These are phyloP conservation scores for Lecanicillium sp. DNA, from an alignment of 2,329 filamentous ascomycete species.

Conservation along the genomic window DNA sequence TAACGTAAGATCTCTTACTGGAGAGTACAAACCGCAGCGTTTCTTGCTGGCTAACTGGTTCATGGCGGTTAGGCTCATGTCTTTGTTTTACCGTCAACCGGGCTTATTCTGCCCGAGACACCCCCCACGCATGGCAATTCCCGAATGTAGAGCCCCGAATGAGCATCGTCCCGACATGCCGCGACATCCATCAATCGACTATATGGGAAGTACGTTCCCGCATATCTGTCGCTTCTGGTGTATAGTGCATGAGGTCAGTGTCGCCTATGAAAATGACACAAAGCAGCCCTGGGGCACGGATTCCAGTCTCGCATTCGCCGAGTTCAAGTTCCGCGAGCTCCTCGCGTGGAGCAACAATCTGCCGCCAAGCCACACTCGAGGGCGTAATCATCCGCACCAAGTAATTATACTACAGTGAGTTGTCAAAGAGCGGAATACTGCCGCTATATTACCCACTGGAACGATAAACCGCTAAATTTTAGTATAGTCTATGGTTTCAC, in stretches of 20 bases:
- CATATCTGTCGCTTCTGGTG: slow-evolving; percentile 26
- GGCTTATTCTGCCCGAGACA: slow-evolving; percentile 15
- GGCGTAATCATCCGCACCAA: slow-evolving; percentile 21
- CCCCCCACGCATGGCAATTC: slow-evolving; percentile 15
- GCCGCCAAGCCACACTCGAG: slow-evolving; percentile 16
- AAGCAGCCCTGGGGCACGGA: slow-evolving; percentile 5
- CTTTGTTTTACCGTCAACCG: slow-evolving; percentile 24
- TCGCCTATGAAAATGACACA: slow-evolving; percentile 17
- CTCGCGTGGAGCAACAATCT: slow-evolving; percentile 27
- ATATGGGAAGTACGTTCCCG: slow-evolving; percentile 21
- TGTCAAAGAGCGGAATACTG: no score
- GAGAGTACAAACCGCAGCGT: not conserved
- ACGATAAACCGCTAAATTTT: no score
- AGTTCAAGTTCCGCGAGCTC: slow-evolving; percentile 29
- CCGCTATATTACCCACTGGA: no score
- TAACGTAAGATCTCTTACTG: slow-evolving; percentile 19
- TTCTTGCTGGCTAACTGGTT: not conserved
- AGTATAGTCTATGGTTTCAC: slow-evolving; percentile 31
- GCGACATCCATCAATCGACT: not conserved
- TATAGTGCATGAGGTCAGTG: slow-evolving; percentile 24
- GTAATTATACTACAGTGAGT: slow-evolving; percentile 28
- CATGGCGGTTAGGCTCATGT: slow-evolving; percentile 16
- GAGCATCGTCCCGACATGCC: not conserved
- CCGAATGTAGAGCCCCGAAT: slow-evolving; percentile 1
- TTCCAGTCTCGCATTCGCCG: slow-evolving; percentile 19